Conservation (phyloP, 345 rosid genomes). For the Lagerstroemia speciosa region DNA sequence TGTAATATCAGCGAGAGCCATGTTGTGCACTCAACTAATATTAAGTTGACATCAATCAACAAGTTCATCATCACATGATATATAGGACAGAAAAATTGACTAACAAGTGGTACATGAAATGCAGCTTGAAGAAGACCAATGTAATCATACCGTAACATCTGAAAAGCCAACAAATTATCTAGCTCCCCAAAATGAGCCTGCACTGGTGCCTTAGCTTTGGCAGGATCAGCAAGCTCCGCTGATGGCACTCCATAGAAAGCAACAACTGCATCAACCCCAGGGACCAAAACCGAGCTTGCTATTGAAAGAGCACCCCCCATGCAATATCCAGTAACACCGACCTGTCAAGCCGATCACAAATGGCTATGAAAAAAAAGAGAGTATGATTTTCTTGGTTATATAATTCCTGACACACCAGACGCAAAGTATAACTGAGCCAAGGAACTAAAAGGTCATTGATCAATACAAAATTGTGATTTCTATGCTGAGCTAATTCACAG, state of each 20-base stretch:
- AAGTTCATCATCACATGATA: no score
- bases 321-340: constrained; percentile 89
- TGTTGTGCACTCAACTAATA: no score
- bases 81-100: not conserved
- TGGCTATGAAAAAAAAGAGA: not conserved
- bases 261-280: constrained; percentile 79
- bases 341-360: constrained; percentile 29
- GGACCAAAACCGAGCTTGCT: constrained; percentile 86
- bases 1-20: no score
- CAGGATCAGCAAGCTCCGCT: constrained; percentile 67
- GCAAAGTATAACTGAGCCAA: not conserved
- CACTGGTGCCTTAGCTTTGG: constrained; percentile 71
- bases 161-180: constrained; percentile 73
- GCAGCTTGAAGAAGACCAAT: not conserved
- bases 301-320: constrained; percentile 95
- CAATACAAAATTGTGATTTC: not conserved
- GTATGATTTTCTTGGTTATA: not conserved
- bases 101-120: not conserved
- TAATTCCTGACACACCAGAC: not conserved
- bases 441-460: not conserved
- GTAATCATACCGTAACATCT: constrained; percentile 58
- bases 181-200: constrained; percentile 95
- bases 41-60: no score
- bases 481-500: not conserved
- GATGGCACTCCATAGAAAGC: constrained; percentile 86